Conservation (phyloP, 2,329 filamentous ascomycete genomes). For the Trichoderma afroharzianum region DNA sequence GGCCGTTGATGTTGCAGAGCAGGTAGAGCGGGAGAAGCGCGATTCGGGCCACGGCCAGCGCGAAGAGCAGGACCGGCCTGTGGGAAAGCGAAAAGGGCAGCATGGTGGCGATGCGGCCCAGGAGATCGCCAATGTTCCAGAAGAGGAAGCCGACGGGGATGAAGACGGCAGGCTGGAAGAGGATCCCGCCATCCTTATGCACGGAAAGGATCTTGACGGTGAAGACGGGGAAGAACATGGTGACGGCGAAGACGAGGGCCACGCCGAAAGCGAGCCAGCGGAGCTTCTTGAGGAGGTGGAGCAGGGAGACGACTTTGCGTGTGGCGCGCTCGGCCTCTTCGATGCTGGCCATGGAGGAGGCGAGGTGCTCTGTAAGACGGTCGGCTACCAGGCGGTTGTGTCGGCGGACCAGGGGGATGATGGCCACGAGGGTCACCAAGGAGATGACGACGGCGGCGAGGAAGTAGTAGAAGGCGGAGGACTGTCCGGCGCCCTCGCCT, state of each 20-base stretch:
- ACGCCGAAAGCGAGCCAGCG: conserved; percentile 74
- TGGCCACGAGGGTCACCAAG: conserved; percentile 63
- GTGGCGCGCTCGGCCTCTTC: conserved; percentile 51
- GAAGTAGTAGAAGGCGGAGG: conserved; percentile 86
- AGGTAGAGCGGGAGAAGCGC: conserved; percentile 80
- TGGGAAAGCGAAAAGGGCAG: conserved; percentile 55
- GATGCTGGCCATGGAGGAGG: conserved; percentile 47
- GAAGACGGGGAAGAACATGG: conserved; percentile 95
- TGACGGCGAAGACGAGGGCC: conserved; percentile 74
- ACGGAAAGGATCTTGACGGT: conserved; percentile 62
- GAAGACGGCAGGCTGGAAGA: conserved; percentile 73
- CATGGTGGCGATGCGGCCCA: conserved; percentile 67
- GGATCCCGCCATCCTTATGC: conserved; percentile 39
- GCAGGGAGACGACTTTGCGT: conserved; percentile 54
- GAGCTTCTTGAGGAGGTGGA: conserved; percentile 69
- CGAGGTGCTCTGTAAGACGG: conserved; percentile 46
- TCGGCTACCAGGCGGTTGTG: conserved; percentile 52
- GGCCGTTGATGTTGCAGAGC: conserved; percentile 80
- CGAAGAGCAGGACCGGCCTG: conserved; percentile 64
- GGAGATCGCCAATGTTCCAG: conserved; percentile 87
- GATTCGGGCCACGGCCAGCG: conserved; percentile 60
- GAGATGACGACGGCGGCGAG: conserved; percentile 80
- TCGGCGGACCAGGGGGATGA: conserved; percentile 66
- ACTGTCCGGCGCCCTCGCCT: conserved; percentile 27
- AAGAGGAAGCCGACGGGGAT: conserved; percentile 87